phyloP scores from a whole-genome alignment of 2,329 filamentous ascomycete genomes.

The Xylariaceae sp. region DNA sequence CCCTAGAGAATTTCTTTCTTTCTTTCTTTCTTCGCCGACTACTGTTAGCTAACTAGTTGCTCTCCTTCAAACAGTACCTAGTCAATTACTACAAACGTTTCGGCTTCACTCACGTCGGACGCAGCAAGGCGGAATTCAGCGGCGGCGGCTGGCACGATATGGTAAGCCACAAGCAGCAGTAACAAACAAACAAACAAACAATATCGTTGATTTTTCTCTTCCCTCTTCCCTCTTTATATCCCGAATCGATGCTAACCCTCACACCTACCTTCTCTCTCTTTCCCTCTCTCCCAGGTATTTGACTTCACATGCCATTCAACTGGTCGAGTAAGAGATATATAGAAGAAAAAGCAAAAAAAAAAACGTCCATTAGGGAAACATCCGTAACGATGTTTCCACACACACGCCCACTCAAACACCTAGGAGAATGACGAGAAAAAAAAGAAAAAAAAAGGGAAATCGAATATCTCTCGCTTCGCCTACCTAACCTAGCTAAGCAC shows the following conservation, averaged over 20 bases:
- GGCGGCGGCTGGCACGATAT: conserved; percentile 80
- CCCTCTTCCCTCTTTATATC: not conserved
- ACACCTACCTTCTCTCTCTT: not conserved
- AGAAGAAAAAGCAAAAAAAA: not conserved
- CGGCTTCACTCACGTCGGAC: conserved; percentile 64
- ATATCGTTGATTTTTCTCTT: not conserved
- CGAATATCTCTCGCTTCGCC: no score
- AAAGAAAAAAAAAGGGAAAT: no score
- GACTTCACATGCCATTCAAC: conserved; percentile 1
- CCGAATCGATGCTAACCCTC: not conserved
- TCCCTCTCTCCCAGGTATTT: conserved; percentile 2
- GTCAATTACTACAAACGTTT: conserved; percentile 71
- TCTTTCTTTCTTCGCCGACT: not conserved
- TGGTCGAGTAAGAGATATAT: not conserved
- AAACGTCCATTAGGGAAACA: not conserved
- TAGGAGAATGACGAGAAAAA: no score
- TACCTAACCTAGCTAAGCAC: no score
- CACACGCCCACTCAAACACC: no score
- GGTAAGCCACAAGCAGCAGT: conserved; percentile 43
- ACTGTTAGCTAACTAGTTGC: not conserved
- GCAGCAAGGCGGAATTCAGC: conserved; percentile 65
- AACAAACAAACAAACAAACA: no score
- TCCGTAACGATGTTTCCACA: no score
- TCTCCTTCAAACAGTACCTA: conserved; percentile 45
- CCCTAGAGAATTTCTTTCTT: conserved; percentile 9